Percentiles rank a stretch among this genome's conserved stretches.
Evolutionary conservation across 371 early-diverging fungal genomes (phyloP).

Genomic region (Mortierella sp.): DNA sequence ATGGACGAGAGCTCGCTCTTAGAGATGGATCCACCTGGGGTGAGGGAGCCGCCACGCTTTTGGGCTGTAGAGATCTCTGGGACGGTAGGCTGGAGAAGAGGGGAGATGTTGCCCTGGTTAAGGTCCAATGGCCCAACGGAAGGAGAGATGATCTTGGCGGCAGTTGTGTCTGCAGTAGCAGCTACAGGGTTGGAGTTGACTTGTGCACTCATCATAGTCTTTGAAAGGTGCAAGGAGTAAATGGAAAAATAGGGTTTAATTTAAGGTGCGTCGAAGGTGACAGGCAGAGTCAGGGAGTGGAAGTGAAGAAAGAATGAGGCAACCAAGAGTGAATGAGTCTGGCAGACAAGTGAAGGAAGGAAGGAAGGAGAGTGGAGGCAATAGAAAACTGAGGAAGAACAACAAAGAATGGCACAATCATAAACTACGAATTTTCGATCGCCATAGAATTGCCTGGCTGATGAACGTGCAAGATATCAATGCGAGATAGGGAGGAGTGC

Average conservation of each 20-base stretch:
- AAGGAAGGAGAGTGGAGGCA: background rate
- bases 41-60: conserved; percentile 36
- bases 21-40: conserved; percentile 51
- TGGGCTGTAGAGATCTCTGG: background rate
- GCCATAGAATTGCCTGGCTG: too few species aligned
- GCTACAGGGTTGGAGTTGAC: background rate
- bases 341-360: background rate
- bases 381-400: background rate
- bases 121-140: background rate
- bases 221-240: background rate
- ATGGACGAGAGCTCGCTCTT: conserved; percentile 54
- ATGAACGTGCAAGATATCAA: too few species aligned
- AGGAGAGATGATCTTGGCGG: background rate
- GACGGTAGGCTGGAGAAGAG: conserved; percentile 15
- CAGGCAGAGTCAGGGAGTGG: background rate
- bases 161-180: background rate
- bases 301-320: background rate
- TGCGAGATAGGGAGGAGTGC: background rate
- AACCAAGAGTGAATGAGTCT: background rate
- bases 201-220: background rate
- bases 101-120: background rate
- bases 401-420: background rate
- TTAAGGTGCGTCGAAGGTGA: background rate
- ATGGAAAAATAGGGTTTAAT: conserved; percentile 7
- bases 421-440: background rate